These are phyloP conservation scores for Dioscorea alata DNA, from an alignment of 106 monocot genomes.

Conservation along the genomic window DNA sequence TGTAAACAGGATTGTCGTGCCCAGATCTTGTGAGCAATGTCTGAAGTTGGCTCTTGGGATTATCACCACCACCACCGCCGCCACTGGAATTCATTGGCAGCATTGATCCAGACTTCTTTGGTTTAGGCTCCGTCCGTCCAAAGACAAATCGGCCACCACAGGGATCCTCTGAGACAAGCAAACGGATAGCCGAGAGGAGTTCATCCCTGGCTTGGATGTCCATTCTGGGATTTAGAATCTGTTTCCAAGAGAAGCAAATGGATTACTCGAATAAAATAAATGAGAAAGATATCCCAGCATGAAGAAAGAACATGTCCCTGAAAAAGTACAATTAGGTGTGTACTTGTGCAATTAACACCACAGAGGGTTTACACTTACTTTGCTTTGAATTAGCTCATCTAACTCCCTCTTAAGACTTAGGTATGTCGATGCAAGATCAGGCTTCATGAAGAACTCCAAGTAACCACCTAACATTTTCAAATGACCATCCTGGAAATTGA, in stretches of 20 bases:
- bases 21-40: conserved; percentile 75
- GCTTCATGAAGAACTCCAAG: conserved; percentile 94
- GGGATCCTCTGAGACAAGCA: conserved; percentile 74
- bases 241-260: conserved; percentile 4
- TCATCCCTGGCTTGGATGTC: conserved; percentile 51
- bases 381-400: conserved; percentile 62
- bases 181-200: conserved; percentile 60
- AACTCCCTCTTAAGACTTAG: conserved; percentile 76
- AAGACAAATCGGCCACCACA: conserved; percentile 77
- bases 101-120: conserved; percentile 32
- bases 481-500: conserved; percentile 73
- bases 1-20: conserved; percentile 66
- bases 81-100: conserved; percentile 10
- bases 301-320: no score
- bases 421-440: conserved; percentile 68
- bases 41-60: conserved; percentile 80
- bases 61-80: conserved; percentile 58
- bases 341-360: background rate
- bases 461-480: conserved; percentile 98
- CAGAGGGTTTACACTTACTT: conserved; percentile 36
- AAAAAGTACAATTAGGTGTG: no score
- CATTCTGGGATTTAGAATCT: conserved; percentile 88
- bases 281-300: no score
- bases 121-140: conserved; percentile 63
- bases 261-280: no score